A percentile compares a stretch with the other conserved stretches of the same genome.
These are phyloP conservation scores for Termitomyces sp. DNA, from an alignment of 768 basidiomycete genomes.

Conservation along the genomic window DNA sequence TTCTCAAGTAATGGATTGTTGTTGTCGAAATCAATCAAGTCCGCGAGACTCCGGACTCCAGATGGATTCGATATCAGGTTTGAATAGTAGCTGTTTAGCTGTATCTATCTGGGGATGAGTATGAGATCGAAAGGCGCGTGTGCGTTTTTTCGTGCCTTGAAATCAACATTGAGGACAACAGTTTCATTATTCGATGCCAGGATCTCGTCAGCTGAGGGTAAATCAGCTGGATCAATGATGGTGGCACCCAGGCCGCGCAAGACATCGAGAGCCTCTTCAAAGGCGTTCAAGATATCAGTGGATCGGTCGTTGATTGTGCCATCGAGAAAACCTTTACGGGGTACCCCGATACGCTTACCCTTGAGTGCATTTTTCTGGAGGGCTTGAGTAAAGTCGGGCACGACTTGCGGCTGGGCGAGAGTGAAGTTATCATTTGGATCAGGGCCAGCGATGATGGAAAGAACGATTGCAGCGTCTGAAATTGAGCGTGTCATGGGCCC, in stretches of 20 bases:
- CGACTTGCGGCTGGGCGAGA: constrained; percentile 39
- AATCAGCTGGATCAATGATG: constrained; percentile 58
- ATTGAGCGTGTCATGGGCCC: constrained; percentile 52
- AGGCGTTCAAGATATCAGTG: constrained; percentile 29
- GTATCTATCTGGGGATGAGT: constrained; percentile 30
- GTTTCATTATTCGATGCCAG: constrained; percentile 45
- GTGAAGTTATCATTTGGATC: constrained; percentile 54
- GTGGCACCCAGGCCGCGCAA: constrained; percentile 39
- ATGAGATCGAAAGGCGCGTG: background rate
- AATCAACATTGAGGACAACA: constrained; percentile 48
- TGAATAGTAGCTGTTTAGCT: constrained; percentile 44
- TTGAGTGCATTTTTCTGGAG: constrained; percentile 40
- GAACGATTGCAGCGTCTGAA: constrained; percentile 48
- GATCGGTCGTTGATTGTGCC: constrained; percentile 26
- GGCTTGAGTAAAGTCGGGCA: constrained; percentile 54
- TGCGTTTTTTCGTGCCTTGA: constrained; percentile 38
- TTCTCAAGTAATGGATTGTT: constrained; percentile 46
- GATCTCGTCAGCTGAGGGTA: constrained; percentile 50
- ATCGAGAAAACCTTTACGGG: constrained; percentile 33
- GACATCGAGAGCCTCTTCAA: constrained; percentile 32
- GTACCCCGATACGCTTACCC: constrained; percentile 52
- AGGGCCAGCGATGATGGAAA: constrained; percentile 50
- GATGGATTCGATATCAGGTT: constrained; percentile 47
- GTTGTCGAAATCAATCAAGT: constrained; percentile 53
- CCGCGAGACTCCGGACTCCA: constrained; percentile 48